Base-by-base conservation (phyloP, 768 basidiomycete genomes). In the Rubroboletus satanas region DNA sequence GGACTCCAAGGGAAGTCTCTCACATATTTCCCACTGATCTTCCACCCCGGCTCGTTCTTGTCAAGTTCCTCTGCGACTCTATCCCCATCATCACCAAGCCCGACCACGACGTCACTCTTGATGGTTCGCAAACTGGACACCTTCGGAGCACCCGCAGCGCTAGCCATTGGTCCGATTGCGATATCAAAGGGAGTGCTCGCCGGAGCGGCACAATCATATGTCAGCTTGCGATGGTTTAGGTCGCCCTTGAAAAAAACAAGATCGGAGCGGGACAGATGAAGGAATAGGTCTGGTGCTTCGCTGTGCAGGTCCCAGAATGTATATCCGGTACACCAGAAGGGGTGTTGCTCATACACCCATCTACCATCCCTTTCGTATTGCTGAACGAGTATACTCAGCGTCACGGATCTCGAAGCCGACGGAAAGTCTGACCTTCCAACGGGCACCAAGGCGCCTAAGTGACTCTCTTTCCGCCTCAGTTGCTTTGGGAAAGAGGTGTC, bases 321-420 rank as follows among this genome's bases (percentile, higher is more conserved):
- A 75, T 91, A 95, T 7, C 93, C 94, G n/a, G 92, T 91, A 70
- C 91, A 93, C 91, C 91, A 93, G 79, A 91, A 93, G 10, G 90
- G 88, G 62, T 94, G 92, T 64, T 93, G 88, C 71, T 97, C 93
- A 69, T 95, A 96, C 32, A 92, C 83, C 91, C 92, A 96, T 75
- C 83, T 91, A 36, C 92, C 91, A 67, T 96, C 87, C 67, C 81
- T 87, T 72, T 92, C 92, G 67, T 97, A 97, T 83, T 93, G 81
- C 88, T 90, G 33, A 44, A 49, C 17, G 17, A 42, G 31, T 14
- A 12, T 36, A 18, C 9, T 68, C 47, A 65, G 8, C 32, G 46
- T 39, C 31, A 2, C 7, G 28, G 49, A 38, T 14, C 33, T 35
- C 28, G 4, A 48, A 49, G 18, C 7, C 14, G 37, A 42, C 26